These are phyloP conservation scores for Globisporangium sylvaticum DNA, from an alignment of 352 stramenopile genomes.

Conservation along the genomic window DNA sequence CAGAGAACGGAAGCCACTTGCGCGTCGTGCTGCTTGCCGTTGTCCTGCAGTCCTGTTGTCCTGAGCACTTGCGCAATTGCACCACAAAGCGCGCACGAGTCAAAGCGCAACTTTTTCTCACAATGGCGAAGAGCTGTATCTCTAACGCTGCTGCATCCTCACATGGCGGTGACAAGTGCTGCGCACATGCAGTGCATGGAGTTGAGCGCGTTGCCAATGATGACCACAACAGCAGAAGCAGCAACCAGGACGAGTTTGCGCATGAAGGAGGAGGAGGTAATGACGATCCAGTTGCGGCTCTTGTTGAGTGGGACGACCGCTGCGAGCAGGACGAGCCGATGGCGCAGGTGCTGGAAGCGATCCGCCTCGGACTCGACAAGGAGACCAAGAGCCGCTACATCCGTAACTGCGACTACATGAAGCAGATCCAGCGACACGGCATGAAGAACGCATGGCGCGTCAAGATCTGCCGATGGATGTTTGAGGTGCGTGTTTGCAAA, in stretches of 20 bases:
- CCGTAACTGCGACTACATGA: conserved; percentile 43
- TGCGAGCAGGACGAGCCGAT: conserved; percentile 3
- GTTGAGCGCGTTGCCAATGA: neutral
- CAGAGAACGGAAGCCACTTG: neutral
- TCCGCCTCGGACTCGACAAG: conserved; percentile 38
- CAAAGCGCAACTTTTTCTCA: neutral
- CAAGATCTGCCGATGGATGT: conserved; percentile 81
- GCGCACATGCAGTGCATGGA: neutral
- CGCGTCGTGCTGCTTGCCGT: neutral
- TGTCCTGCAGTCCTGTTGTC: no score
- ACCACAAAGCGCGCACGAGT: neutral
- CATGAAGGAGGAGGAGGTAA: neutral
- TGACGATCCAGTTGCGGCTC: neutral
- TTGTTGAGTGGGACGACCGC: neutral
- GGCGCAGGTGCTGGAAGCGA: conserved; percentile 24
- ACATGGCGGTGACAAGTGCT: neutral
- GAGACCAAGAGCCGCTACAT: conserved; percentile 13
- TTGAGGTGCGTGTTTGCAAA: conserved; percentile 35
- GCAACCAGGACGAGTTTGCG: neutral
- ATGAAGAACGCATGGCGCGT: conserved; percentile 63
- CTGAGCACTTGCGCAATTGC: neutral
- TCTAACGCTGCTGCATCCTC: neutral
- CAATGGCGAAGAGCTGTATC: neutral
- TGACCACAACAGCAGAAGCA: neutral
- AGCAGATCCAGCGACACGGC: conserved; percentile 42